Conservation (phyloP, 1,284 basidiomycete species). For the Austroboletus rostrupii region DNA sequence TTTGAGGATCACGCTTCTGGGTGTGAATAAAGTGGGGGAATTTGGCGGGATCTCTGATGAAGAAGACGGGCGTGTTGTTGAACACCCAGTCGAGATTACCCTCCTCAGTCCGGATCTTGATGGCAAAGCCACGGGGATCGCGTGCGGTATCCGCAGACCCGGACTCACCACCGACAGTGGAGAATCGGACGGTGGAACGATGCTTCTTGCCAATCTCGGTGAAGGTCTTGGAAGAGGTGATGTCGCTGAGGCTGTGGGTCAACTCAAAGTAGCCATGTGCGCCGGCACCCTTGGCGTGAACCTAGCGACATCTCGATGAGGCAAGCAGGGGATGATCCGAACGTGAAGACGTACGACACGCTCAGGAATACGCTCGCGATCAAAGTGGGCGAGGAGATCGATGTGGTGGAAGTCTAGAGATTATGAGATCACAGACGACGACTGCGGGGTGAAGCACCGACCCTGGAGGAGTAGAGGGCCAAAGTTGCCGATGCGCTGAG, state of each 20-base stretch:
- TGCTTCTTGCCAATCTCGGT: constrained; percentile 67
- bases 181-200: constrained; percentile 77
- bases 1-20: constrained; percentile 89
- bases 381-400: constrained; percentile 87
- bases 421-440: constrained; percentile 2
- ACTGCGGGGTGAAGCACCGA: constrained; percentile 26
- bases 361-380: constrained; percentile 93
- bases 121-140: constrained; percentile 88
- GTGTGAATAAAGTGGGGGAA: constrained; percentile 95
- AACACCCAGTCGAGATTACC: constrained; percentile 91
- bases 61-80: constrained; percentile 91
- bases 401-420: constrained; percentile 73
- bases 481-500: constrained; percentile 68
- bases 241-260: constrained; percentile 78
- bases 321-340: not conserved
- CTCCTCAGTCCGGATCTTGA: constrained; percentile 88
- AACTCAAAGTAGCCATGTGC: constrained; percentile 91
- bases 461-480: constrained; percentile 88
- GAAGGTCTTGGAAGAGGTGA: constrained; percentile 75
- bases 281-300: constrained; percentile 84
- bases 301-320: constrained; percentile 36
- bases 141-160: constrained; percentile 89
- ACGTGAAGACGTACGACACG: constrained; percentile 59
- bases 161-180: constrained; percentile 83
- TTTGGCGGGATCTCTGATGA: constrained; percentile 80